These are phyloP conservation scores for Aspergillus ruber DNA, from an alignment of 2,329 filamentous ascomycete species.

Conservation along the genomic window DNA sequence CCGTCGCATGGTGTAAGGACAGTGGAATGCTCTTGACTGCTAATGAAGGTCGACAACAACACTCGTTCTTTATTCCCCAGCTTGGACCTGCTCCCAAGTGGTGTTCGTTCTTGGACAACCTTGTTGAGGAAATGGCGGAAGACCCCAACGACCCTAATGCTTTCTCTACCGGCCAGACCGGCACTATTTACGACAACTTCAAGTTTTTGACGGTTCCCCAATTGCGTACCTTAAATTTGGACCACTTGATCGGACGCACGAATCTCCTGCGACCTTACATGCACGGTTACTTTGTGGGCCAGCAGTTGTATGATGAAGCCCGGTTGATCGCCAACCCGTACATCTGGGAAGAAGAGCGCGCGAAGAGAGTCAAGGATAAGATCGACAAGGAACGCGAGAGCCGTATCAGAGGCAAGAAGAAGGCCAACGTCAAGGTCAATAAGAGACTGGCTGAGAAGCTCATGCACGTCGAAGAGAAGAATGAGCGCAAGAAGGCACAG, in stretches of 20 bases:
- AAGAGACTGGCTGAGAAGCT: slow-evolving; percentile 57
- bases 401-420: slow-evolving; percentile 88
- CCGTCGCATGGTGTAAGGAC: slow-evolving; percentile 85
- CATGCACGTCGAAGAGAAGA: slow-evolving; percentile 54
- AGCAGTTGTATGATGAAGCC: slow-evolving; percentile 92
- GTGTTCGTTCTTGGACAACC: slow-evolving; percentile 94
- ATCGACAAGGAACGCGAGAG: slow-evolving; percentile 96
- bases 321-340: slow-evolving; percentile 89
- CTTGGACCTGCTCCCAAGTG: slow-evolving; percentile 88
- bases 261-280: slow-evolving; percentile 90
- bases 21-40: slow-evolving; percentile 94
- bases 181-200: slow-evolving; percentile 95
- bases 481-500: slow-evolving; percentile 39
- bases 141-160: slow-evolving; percentile 58
- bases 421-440: slow-evolving; percentile 86
- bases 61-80: slow-evolving; percentile 91
- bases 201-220: slow-evolving; percentile 92
- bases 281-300: slow-evolving; percentile 97
- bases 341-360: slow-evolving; percentile 84
- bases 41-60: slow-evolving; percentile 92
- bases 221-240: slow-evolving; percentile 74
- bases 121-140: slow-evolving; percentile 98
- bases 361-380: slow-evolving; percentile 87
- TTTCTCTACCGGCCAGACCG: slow-evolving; percentile 40
- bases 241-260: slow-evolving; percentile 84